These are phyloP conservation scores for Macadamia tetraphylla DNA, from an alignment of 164 flowering plant species.

Conservation along the genomic window DNA sequence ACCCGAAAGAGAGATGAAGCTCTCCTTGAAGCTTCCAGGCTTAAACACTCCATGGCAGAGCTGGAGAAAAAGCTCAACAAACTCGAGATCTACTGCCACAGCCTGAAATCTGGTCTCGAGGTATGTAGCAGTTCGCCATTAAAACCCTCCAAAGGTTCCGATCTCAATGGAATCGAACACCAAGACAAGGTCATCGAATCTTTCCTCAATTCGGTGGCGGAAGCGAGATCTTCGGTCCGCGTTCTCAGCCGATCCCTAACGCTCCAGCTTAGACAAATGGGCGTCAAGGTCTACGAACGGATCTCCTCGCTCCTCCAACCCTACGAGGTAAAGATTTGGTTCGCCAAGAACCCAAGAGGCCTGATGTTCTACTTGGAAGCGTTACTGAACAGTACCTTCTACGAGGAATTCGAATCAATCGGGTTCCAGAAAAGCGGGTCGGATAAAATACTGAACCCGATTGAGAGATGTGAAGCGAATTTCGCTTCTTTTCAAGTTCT, in stretches of 20 bases:
- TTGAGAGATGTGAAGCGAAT: conserved; percentile 54
- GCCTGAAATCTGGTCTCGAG: conserved; percentile 66
- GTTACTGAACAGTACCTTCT: conserved; percentile 58
- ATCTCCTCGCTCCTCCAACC: conserved; percentile 56
- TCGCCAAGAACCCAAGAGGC: conserved; percentile 41
- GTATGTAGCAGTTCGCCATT: conserved; percentile 30
- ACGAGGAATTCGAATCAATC: conserved; percentile 70
- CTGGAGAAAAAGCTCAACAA: conserved; percentile 83
- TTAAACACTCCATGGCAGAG: conserved; percentile 76
- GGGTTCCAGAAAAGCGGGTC: conserved; percentile 52
- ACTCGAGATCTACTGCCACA: conserved; percentile 71
- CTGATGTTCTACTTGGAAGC: conserved; percentile 57
- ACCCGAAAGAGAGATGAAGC: conserved; percentile 80
- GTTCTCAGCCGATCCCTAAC: conserved; percentile 50
- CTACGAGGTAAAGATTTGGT: conserved; percentile 47
- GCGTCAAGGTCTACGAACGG: conserved; percentile 47
- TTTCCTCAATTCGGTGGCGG: conserved; percentile 58
- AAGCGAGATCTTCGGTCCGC: conserved; percentile 53
- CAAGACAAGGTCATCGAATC: conserved; percentile 37
- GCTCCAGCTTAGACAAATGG: conserved; percentile 54
- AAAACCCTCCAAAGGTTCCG: conserved; percentile 1
- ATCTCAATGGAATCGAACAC: conserved; percentile 4
- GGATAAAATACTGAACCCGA: conserved; percentile 51
- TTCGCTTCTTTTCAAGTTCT: conserved; percentile 37
- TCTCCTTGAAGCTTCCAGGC: conserved; percentile 60